A percentile compares a stretch with the other conserved stretches of the same genome.
phyloP scores from a whole-genome alignment of 805 yeast genomes.

The Barnettozyma populi region DNA sequence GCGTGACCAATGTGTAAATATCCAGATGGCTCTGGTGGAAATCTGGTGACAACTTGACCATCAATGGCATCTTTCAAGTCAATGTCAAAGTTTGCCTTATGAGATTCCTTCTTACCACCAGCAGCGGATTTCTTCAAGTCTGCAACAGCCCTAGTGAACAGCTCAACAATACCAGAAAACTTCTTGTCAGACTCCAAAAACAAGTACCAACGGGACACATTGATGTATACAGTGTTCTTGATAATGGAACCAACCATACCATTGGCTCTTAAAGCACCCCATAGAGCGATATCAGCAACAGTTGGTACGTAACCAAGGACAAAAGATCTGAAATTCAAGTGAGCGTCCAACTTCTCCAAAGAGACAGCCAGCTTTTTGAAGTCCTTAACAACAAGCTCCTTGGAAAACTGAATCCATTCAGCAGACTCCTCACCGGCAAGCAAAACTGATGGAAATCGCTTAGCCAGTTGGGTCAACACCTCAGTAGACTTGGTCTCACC shows the following conservation, averaged over 20 bases:
- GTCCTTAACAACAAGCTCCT: constrained; percentile 71
- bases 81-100: constrained; percentile 93
- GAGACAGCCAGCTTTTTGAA: constrained; percentile 78
- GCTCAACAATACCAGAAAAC: constrained; percentile 67
- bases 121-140: constrained; percentile 61
- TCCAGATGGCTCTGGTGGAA: constrained; percentile 99
- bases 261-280: constrained; percentile 94
- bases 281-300: constrained; percentile 77
- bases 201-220: constrained; percentile 91
- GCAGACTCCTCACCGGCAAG: constrained; percentile 33
- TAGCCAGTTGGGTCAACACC: constrained; percentile 46
- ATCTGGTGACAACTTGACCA: constrained; percentile 96
- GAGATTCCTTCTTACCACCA: constrained; percentile 69
- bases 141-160: constrained; percentile 59
- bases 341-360: constrained; percentile 76
- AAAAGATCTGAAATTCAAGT: constrained; percentile 80
- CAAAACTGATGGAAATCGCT: constrained; percentile 44
- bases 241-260: constrained; percentile 88
- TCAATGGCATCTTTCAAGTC: constrained; percentile 85
- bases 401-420: constrained; percentile 64
- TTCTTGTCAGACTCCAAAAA: constrained; percentile 60
- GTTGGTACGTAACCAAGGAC: constrained; percentile 62
- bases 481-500: constrained; percentile 31
- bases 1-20: constrained; percentile 99
- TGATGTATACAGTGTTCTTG: constrained; percentile 77